phyloP scores from a whole-genome alignment of 1,284 basidiomycete species.

The Pascua sp. region DNA sequence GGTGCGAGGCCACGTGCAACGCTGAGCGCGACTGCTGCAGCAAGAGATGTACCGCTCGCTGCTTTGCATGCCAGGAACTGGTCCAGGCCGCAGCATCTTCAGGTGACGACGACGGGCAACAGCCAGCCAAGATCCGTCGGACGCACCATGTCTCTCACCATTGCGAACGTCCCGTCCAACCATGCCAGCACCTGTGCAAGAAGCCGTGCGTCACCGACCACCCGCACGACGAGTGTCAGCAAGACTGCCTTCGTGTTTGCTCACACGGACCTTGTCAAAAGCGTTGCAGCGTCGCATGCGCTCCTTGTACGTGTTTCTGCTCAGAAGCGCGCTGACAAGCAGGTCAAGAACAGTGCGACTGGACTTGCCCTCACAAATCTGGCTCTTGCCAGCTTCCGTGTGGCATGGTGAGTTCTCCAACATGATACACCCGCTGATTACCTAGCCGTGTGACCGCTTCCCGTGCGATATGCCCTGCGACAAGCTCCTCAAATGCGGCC shows the following conservation, averaged over 20 bases:
- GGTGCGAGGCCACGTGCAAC: conserved; percentile 54
- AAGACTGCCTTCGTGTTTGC: background rate
- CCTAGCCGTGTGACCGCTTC: conserved; percentile 62
- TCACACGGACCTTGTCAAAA: background rate
- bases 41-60: conserved; percentile 56
- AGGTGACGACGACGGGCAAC: background rate
- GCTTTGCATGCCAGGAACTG: conserved; percentile 62
- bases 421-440: background rate
- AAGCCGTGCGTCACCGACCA: background rate
- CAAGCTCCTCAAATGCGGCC: conserved; percentile 57
- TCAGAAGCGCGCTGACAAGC: background rate
- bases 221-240: background rate
- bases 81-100: background rate
- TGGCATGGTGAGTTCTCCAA: conserved; percentile 58
- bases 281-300: background rate
- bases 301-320: background rate
- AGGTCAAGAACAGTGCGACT: conserved; percentile 29
- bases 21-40: conserved; percentile 58
- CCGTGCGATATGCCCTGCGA: conserved; percentile 63
- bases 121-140: background rate
- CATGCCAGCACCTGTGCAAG: background rate
- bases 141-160: background rate
- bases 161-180: background rate
- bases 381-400: conserved; percentile 62
- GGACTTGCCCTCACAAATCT: conserved; percentile 55